Evolutionary conservation across 2,329 filamentous ascomycete genomes (phyloP), one percentile per base, ranked within the genome.

Genomic region (Paraconiothyrium brasiliense): DNA sequence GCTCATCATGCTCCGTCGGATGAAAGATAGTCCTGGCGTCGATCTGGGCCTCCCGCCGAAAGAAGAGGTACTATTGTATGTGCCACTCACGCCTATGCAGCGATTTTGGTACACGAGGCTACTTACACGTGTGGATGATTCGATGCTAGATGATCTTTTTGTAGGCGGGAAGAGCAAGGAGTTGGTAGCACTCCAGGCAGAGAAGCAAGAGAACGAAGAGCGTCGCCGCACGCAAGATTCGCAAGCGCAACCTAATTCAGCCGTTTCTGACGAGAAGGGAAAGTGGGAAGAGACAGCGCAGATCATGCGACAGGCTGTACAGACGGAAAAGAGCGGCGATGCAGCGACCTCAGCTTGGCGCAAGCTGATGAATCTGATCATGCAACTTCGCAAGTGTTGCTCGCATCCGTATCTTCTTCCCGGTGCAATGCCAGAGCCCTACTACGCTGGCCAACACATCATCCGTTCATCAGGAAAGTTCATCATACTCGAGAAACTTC

Each of bases 221-320:
- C 65, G 81, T 16, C 65, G 76, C 3, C 68, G 71, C 4, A 68
- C 78, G 14, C 69, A 80, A 22, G 70, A 78, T 32, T 61, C 71
- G 4, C 60, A 72, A 55, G 57, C n/a, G 47, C 68, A 27, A 62
- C 64, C 22, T 57, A 51, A 6, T 11, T 54, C 37, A 43, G 54
- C 30, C 10, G 6, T 13, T 30, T 30, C 50, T 7, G 57, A 51
- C 6, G 58, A 54, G 4, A 37, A 56, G 32, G 55, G 76, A 76
- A 66, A 69, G 9, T 86, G 84, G 84, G 79, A 80, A 11, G 62
- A 96, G 97, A 81, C 94, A 90, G 82, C 94, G 94, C 78, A 91
- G 94, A 89, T 98, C 95, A 84, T 98, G 93, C 85, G 94, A 92
- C 79, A 97, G 94, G 82, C 97, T 91, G 59, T 92, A 1, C 66